These are phyloP conservation scores for Rhizopogon roseolus DNA, from an alignment of 768 basidiomycete species.

Conservation along the genomic window DNA sequence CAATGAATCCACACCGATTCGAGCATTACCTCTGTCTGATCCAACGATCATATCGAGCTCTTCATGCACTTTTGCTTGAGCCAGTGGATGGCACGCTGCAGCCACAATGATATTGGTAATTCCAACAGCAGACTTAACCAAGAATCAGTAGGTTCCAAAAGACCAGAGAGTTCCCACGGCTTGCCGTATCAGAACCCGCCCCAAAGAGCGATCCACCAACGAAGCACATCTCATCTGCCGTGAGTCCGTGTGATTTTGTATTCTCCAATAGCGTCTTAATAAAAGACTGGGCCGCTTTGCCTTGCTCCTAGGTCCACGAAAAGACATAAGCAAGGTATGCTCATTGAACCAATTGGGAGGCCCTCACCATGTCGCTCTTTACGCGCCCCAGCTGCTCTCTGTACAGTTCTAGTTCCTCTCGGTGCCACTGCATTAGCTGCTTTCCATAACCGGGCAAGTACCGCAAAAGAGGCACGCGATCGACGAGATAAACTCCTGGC, in stretches of 20 bases:
- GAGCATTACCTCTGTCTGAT: slow-evolving; percentile 6
- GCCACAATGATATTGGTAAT: slow-evolving; percentile 47
- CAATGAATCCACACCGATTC: too few relatives aligned
- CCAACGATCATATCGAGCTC: slow-evolving; percentile 35
- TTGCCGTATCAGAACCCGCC: slow-evolving; percentile 52
- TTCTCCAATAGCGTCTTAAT: slow-evolving; percentile 49
- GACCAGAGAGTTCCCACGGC: not conserved
- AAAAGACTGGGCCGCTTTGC: slow-evolving; percentile 28
- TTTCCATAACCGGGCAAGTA: too few relatives aligned
- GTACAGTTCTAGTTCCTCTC: too few relatives aligned
- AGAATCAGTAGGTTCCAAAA: not conserved
- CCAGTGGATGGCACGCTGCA: slow-evolving; percentile 44
- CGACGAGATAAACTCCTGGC: too few relatives aligned
- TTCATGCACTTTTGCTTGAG: slow-evolving; percentile 42
- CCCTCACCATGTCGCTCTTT: too few relatives aligned
- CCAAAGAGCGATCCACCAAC: slow-evolving; percentile 59
- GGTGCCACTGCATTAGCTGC: too few relatives aligned
- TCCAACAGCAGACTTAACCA: slow-evolving; percentile 39
- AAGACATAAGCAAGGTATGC: too few relatives aligned
- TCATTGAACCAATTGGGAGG: too few relatives aligned
- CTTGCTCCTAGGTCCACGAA: not conserved
- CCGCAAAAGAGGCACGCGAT: too few relatives aligned
- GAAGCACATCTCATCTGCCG: slow-evolving; percentile 50
- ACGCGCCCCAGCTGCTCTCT: too few relatives aligned
- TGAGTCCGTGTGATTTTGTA: slow-evolving; percentile 41